Percentiles rank a stretch among this genome's conserved stretches.
These are phyloP conservation scores for Talaromyces sp. DNA, from an alignment of 2,329 filamentous ascomycete genomes.

Conservation along the genomic window DNA sequence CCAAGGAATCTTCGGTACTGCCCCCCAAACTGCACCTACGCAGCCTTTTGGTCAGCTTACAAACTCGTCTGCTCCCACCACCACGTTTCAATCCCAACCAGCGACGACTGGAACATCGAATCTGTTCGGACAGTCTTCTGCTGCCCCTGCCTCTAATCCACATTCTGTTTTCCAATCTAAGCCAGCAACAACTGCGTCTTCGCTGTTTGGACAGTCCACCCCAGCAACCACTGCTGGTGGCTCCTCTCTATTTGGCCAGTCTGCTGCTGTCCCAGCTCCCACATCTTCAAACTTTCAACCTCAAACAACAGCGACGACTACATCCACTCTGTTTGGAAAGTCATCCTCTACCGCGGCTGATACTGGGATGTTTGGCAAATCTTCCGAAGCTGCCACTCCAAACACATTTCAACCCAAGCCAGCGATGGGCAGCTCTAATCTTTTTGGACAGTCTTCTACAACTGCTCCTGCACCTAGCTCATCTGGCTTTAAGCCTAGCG, in stretches of 20 bases:
- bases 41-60: slow-evolving; percentile 7
- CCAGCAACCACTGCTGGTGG: slow-evolving; percentile 17
- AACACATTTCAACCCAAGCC: slow-evolving; percentile 6
- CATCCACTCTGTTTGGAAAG: background rate
- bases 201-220: slow-evolving; percentile 10
- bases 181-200: slow-evolving; percentile 5
- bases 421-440: background rate
- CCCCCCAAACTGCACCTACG: slow-evolving; percentile 1
- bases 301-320: slow-evolving; percentile 8
- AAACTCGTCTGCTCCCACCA: background rate
- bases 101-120: slow-evolving; percentile 15
- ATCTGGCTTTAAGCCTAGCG: background rate
- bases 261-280: slow-evolving; percentile 14
- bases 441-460: slow-evolving; percentile 5
- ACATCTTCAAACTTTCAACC: slow-evolving; percentile 16
- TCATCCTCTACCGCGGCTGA: background rate
- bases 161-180: slow-evolving; percentile 2
- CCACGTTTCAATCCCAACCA: slow-evolving; percentile 10
- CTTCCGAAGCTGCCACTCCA: background rate
- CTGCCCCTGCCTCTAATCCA: background rate
- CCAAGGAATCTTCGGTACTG: background rate
- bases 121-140: slow-evolving; percentile 15
- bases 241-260: slow-evolving; percentile 23
- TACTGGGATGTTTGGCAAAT: background rate
- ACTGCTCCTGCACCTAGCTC: background rate